These are phyloP conservation scores for Rhodosorus marinus DNA, from an alignment of 23 red algal genomes.

Conservation along the genomic window DNA sequence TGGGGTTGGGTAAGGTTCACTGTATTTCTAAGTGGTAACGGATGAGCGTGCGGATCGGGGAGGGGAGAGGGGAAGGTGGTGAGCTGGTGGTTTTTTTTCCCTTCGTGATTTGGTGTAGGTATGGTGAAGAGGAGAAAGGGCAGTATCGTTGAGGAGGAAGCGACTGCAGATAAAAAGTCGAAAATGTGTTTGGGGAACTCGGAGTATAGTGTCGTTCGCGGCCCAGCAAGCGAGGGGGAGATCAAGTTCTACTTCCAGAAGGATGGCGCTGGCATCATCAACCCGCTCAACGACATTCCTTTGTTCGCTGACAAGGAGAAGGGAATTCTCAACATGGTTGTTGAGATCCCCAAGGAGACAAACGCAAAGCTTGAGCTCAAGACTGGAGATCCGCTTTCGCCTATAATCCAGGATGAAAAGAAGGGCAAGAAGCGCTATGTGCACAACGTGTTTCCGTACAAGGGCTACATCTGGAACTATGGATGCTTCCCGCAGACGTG, in stretches of 20 bases:
- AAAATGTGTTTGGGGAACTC: too few relatives aligned
- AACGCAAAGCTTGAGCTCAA: conserved; percentile 93
- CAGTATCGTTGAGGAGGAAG: too few relatives aligned
- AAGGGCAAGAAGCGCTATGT: conserved; percentile 94
- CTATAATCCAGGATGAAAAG: conserved; percentile 93
- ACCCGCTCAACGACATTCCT: conserved; percentile 88
- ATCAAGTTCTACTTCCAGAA: conserved; percentile 51
- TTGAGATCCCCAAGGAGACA: conserved; percentile 88
- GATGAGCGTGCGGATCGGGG: too few relatives aligned
- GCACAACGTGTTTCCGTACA: conserved; percentile 97
- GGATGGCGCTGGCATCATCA: conserved; percentile 54
- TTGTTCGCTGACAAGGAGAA: conserved; percentile 67
- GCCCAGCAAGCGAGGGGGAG: too few relatives aligned
- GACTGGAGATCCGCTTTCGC: conserved; percentile 53
- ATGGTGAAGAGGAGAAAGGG: too few relatives aligned
- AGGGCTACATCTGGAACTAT: conserved; percentile 98
- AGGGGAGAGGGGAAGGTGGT: too few relatives aligned
- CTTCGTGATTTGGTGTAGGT: too few relatives aligned
- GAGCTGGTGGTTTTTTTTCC: too few relatives aligned
- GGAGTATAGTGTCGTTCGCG: too few relatives aligned
- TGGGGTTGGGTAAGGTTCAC: too few relatives aligned
- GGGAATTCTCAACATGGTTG: conserved; percentile 75
- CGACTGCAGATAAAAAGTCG: too few relatives aligned
- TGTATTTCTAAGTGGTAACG: too few relatives aligned
- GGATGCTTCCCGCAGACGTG: conserved; percentile 97